Conservation (phyloP, 2,329 filamentous ascomycete genomes). For the Rasamsonia emersonii region DNA sequence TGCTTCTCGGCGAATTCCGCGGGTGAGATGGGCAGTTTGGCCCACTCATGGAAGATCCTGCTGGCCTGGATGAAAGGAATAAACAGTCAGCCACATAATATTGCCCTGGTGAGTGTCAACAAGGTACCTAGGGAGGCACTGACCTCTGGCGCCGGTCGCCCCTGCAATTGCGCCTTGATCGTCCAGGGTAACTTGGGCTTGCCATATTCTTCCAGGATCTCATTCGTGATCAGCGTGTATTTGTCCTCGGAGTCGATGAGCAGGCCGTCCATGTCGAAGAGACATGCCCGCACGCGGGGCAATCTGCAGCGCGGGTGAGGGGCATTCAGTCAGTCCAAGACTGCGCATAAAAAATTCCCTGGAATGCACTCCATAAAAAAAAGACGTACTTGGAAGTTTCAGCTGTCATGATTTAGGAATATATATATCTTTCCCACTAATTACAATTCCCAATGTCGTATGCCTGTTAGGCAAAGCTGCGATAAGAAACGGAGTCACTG, state of each 20-base stretch:
- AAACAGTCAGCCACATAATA: not conserved
- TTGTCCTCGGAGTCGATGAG: conserved; percentile 87
- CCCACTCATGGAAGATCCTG: conserved; percentile 69
- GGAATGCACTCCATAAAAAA: conserved; percentile 10
- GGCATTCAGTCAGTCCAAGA: not conserved
- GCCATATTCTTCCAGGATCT: conserved; percentile 66
- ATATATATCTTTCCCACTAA: no score
- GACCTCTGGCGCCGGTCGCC: conserved; percentile 51
- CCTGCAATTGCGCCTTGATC: conserved; percentile 82
- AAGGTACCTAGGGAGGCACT: conserved; percentile 1
- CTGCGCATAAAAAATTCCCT: not conserved
- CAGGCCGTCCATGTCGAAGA: conserved; percentile 98
- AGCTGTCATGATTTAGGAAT: conserved; percentile 11
- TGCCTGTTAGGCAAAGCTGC: no score
- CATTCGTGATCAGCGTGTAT: conserved; percentile 78
- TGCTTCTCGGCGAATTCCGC: conserved; percentile 59
- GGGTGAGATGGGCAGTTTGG: conserved; percentile 65
- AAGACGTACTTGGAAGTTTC: conserved; percentile 4
- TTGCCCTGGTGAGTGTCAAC: conserved; percentile 5
- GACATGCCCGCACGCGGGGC: conserved; percentile 75
- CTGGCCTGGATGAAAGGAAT: conserved; percentile 34
- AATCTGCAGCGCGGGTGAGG: conserved; percentile 43
- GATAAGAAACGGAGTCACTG: no score
- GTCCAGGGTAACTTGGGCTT: conserved; percentile 77
- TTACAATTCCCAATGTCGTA: no score